Base-by-base conservation (phyloP, 257 asterid genomes). In the Coffea eugenioides region DNA sequence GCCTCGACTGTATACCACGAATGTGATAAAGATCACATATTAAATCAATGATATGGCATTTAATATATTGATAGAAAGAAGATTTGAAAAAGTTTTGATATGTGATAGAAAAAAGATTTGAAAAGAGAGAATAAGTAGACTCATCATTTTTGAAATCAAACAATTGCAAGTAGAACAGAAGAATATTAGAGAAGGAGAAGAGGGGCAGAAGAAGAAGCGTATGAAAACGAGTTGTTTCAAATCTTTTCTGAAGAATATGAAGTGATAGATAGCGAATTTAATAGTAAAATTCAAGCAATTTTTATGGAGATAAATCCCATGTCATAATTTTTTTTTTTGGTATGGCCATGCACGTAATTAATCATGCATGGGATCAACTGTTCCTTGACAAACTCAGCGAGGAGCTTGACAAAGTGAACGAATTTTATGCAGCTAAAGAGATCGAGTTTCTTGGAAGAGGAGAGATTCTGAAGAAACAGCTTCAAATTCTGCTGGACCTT, bases 211-310 rank as follows among this genome's bases (percentile, higher is more conserved):
- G 89, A 83, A 75, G 95, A 89, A 82, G 67, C 85, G 39, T 87
- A 90, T 41, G 92, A 91, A 84, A 91, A 91, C 27, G 97, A 94
- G 69, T 93, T 94, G 25, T 86, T 77, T 71, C 97, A 92, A 45
- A 86, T 95, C 2, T 95, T 95, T 62, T 91, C 97, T 0, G 90
- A 90, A 86, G 97, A 95, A 84, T 93, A 95, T 74, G 98, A 93
- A 95, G 98, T 94, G 84, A 82, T 18, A 39, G 61, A 34, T 54
- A 54, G 16, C 31, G 0, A 27, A 27, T 27, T 27, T 27, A 27
- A 27, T 61, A 7, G 39, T 21, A 51, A 12, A 51, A 10, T 11
- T 51, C 13, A 3, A 13, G 51, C 14, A 74, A 6, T 41, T n/a
- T n/a, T n/a, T n/a, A n/a, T n/a, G n/a, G n/a, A n/a, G n/a, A n/a